Conservation (phyloP, 2,329 filamentous ascomycete species). For the Sporothrix variecibatus region DNA sequence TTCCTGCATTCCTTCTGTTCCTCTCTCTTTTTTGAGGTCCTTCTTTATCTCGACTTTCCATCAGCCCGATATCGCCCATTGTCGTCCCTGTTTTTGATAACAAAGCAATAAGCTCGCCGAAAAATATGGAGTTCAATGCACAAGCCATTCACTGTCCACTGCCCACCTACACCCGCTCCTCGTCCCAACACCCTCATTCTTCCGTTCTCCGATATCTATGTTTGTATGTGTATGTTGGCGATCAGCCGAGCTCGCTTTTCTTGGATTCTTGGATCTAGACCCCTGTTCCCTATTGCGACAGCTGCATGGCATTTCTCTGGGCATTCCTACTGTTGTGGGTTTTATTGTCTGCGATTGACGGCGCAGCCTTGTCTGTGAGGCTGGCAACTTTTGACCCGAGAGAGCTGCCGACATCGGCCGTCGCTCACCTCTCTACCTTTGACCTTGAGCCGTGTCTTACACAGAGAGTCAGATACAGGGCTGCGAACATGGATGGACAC, state of each 20-base stretch:
- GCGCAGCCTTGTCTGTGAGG: neutral
- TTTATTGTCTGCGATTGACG: neutral
- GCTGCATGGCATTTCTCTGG: slow-evolving; percentile 4
- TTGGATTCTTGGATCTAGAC: neutral
- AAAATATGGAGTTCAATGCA: neutral
- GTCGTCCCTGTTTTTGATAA: neutral
- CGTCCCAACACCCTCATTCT: neutral
- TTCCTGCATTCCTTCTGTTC: neutral
- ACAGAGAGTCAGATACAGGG: neutral
- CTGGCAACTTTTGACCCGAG: neutral
- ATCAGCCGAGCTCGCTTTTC: neutral
- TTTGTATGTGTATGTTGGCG: neutral
- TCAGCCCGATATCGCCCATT: slow-evolving; percentile 12
- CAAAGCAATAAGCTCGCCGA: neutral
- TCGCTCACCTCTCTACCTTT: neutral
- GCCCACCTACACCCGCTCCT: neutral
- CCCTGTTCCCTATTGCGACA: neutral
- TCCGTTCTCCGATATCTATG: neutral
- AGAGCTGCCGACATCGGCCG: neutral
- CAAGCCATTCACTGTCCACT: neutral
- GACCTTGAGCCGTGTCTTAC: neutral
- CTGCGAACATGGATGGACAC: neutral
- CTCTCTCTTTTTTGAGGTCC: neutral
- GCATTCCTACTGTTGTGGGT: neutral
- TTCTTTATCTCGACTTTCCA: neutral